Evolutionary conservation across 169 alveolate genomes (phyloP).

Genomic region (Amoebophrya sp.): DNA sequence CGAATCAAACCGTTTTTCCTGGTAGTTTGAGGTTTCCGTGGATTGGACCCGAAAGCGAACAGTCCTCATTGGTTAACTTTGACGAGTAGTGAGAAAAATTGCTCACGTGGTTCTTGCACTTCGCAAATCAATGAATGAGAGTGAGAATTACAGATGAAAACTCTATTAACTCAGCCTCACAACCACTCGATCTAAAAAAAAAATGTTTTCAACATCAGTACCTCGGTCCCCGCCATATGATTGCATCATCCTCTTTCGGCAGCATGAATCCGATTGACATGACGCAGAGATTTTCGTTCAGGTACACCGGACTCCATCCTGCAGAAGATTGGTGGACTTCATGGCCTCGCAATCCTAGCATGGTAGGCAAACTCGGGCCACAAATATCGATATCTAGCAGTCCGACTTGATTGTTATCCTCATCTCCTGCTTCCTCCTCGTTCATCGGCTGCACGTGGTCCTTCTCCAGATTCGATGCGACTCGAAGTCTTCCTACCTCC

Average conservation of each 20-base stretch:
- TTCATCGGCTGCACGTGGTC: not conserved
- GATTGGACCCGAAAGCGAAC: no score
- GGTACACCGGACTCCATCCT: constrained; percentile 97
- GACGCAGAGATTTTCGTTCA: constrained; percentile 84
- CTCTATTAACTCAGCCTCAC: no score
- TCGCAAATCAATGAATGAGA: no score
- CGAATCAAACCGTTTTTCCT: constrained; percentile 69
- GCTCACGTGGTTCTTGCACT: no score
- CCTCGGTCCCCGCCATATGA: constrained; percentile 98
- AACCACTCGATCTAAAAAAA: constrained; percentile 27
- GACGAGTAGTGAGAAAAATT: no score
- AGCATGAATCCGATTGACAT: constrained; percentile 92
- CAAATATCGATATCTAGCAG: constrained; percentile 95
- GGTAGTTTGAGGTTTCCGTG: no score
- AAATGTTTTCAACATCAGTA: no score
- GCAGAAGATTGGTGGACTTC: constrained; percentile 88
- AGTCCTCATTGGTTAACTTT: no score
- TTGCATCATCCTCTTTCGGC: constrained; percentile 85
- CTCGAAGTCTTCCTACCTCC: no score
- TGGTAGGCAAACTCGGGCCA: constrained; percentile 96
- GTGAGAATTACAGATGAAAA: no score
- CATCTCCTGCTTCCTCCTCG: not conserved
- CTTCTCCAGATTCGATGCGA: not conserved
- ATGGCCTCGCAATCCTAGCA: constrained; percentile 79
- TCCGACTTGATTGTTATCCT: constrained; percentile 66